Conservation (phyloP, 2,329 filamentous ascomycete genomes). For the Sclerotinia nivalis region DNA sequence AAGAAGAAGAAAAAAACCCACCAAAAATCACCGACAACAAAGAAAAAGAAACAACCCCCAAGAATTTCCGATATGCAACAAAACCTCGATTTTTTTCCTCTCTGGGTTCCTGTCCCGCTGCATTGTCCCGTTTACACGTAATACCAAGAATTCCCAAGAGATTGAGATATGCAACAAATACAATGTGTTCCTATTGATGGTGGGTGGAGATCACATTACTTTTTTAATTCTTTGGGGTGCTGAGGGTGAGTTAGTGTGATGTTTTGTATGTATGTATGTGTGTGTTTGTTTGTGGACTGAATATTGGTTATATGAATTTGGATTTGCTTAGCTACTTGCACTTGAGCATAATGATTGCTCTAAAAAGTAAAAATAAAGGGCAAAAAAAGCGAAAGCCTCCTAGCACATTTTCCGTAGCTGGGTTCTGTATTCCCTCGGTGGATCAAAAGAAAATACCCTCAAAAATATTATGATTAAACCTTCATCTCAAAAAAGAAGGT, state of each 20-base stretch:
- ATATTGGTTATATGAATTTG: background rate
- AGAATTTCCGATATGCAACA: conserved; percentile 19
- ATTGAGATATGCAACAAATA: conserved; percentile 20
- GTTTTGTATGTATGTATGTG: too few relatives aligned
- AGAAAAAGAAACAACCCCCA: conserved; percentile 5
- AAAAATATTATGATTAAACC: too few relatives aligned
- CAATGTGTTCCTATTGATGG: background rate
- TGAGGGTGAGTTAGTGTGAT: background rate
- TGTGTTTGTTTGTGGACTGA: background rate
- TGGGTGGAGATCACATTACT: conserved; percentile 1
- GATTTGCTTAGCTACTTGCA: background rate
- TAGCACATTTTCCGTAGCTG: background rate
- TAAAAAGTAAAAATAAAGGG: background rate
- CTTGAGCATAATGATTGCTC: background rate
- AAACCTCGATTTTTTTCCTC: background rate
- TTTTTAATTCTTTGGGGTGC: background rate
- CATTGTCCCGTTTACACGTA: conserved; percentile 4
- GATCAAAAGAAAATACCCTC: too few relatives aligned
- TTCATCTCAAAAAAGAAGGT: conserved; percentile 24
- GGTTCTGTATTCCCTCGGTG: too few relatives aligned
- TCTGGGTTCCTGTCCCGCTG: background rate
- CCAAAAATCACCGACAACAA: background rate
- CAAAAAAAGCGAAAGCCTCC: background rate
- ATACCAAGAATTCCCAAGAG: conserved; percentile 21
- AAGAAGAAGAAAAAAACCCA: too few relatives aligned